Evolutionary conservation across 768 basidiomycete genomes (phyloP), one percentile per base, ranked within the genome.

Genomic region (Leucocoprinus birnbaumii): DNA sequence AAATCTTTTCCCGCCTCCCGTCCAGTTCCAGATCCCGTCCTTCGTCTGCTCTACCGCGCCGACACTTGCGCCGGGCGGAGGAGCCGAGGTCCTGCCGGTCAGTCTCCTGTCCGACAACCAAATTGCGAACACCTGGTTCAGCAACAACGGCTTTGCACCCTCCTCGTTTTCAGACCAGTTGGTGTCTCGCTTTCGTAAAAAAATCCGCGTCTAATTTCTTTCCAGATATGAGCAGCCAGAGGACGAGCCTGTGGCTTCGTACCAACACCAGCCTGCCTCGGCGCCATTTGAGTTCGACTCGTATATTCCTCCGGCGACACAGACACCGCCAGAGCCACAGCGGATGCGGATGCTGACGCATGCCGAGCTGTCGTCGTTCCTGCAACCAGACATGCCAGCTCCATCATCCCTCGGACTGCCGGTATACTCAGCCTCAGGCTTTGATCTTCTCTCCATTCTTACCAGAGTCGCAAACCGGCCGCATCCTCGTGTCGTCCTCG

Each of bases 341-440:
- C 38, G 37, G 24, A 31, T 50, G 51, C 63, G 11, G 51, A 51
- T 40, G 55, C 55, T 56, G 34, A 43, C 34, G 41, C 47, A 48
- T 22, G 27, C 47, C 18, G 53, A 55, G 18, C 46, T 55, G 8
- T 51, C 46, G 25, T 24, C 56, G 22, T 42, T 51, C 14, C 22
- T 43, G 46, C 52, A 53, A 18, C 53, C 48, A 21, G 38, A 9
- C 38, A 57, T 38, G 21, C 37, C 37, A 26, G 43, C 54, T 40
- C 56, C 57, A 13, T 45, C 54, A 25, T 51, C 55, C 51, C 61
- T 70, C 13, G 68, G 71, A 8, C 66, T 78, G 19, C 84, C 87
- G 2, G 77, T 98, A 2, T 99, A 99, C 72, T 94, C 93, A 1
- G 75, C 85, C 1, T 89, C 91, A 0, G 97, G 96, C 2, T 97